Evolutionary conservation across 345 rosid genomes (phyloP).

Genomic region (Brassica cretica): DNA sequence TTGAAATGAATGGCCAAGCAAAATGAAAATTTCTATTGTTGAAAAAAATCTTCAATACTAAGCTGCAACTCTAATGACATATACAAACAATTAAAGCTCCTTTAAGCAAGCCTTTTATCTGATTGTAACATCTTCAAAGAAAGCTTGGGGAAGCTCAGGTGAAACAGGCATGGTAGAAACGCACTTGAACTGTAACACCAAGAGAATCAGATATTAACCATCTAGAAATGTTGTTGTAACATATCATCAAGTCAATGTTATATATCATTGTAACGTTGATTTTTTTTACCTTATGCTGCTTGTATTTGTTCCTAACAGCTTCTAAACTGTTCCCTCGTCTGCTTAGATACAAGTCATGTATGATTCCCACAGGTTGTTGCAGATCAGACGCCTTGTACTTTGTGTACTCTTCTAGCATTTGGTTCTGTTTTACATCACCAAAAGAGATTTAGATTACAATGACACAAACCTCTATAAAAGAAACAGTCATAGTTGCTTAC

Average conservation of each 20-base stretch:
- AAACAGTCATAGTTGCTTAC: slow-evolving; percentile 42
- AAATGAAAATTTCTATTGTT: not conserved
- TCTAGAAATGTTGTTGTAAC: slow-evolving; percentile 2
- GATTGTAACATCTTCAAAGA: slow-evolving; percentile 48
- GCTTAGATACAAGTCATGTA: slow-evolving; percentile 37
- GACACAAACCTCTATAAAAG: not conserved
- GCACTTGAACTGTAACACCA: slow-evolving; percentile 52
- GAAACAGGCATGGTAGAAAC: slow-evolving; percentile 60
- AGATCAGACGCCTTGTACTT: slow-evolving; percentile 58
- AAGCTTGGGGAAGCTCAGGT: slow-evolving; percentile 51
- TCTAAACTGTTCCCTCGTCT: slow-evolving; percentile 43
- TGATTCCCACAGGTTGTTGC: slow-evolving; percentile 23
- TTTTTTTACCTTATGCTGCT: slow-evolving; percentile 59
- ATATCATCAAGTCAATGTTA: not conserved
- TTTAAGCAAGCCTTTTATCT: slow-evolving; percentile 17
- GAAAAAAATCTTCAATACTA: slow-evolving; percentile 9
- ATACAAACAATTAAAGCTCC: slow-evolving; percentile 21
- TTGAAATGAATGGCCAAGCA: slow-evolving; percentile 1
- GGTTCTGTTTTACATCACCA: slow-evolving; percentile 40
- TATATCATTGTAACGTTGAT: not conserved
- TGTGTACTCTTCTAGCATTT: slow-evolving; percentile 45
- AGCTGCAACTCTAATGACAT: slow-evolving; percentile 26
- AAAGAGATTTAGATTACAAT: not conserved
- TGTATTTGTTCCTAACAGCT: slow-evolving; percentile 78
- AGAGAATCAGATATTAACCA: slow-evolving; percentile 3